Evolutionary conservation across 2,329 filamentous ascomycete genomes (phyloP).

Genomic region (Podosphaera fusca): DNA sequence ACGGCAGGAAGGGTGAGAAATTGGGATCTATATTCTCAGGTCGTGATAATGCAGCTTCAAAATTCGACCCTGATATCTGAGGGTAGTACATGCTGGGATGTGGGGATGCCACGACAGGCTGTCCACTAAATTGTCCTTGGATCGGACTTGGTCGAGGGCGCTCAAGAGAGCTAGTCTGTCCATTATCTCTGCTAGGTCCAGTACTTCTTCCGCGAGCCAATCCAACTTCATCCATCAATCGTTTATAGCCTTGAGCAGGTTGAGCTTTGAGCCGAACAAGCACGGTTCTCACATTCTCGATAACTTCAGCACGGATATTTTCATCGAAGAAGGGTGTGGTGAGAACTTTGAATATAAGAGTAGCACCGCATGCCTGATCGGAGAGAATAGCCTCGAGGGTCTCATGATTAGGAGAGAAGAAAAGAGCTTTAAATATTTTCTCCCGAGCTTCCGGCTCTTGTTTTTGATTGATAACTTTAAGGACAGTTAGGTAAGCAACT

Average conservation of each 20-base stretch:
- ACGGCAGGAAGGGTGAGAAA: conserved; percentile 27
- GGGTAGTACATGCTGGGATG: conserved; percentile 29
- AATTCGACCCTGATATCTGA: conserved; percentile 21
- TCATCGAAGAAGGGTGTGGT: conserved; percentile 97
- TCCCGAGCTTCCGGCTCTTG: conserved; percentile 83
- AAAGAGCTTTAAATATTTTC: conserved; percentile 68
- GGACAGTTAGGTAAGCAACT: conserved; percentile 85
- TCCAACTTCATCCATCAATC: conserved; percentile 94
- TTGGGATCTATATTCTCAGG: conserved; percentile 28
- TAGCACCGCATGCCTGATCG: conserved; percentile 80
- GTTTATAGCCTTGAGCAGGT: conserved; percentile 89
- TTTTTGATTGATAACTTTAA: conserved; percentile 97
- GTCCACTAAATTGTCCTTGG: conserved; percentile 23
- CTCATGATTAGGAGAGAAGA: conserved; percentile 74
- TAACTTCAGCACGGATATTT: conserved; percentile 61
- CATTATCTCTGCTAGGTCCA: conserved; percentile 15
- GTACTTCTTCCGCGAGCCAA: conserved; percentile 37
- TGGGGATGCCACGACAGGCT: conserved; percentile 20
- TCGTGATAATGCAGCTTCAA: conserved; percentile 28
- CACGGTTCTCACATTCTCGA: conserved; percentile 80
- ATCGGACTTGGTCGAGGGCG: conserved; percentile 32
- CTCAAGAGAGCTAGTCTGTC: conserved; percentile 19
- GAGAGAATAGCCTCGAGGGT: conserved; percentile 73
- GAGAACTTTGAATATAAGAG: conserved; percentile 93
- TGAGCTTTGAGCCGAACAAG: conserved; percentile 78